phyloP scores from a whole-genome alignment of 306 rosid genomes.

The Trichosanthes cucumerina region DNA sequence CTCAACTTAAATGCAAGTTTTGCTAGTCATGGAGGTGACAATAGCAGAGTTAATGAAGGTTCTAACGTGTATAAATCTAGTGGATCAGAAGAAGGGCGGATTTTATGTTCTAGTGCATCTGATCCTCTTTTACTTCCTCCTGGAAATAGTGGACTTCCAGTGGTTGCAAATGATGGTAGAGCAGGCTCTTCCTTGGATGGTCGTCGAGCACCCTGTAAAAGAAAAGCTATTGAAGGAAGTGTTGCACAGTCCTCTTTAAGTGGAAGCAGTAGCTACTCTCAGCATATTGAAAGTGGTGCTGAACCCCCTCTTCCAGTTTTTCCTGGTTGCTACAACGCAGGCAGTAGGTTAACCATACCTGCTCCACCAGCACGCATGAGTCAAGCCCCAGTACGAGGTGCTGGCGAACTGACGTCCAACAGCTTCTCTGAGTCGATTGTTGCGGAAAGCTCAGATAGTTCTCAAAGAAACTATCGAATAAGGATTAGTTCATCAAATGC shows the following conservation, averaged over 20 bases:
- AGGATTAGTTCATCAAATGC: constrained; percentile 57
- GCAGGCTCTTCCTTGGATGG: constrained; percentile 59
- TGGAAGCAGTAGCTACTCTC: constrained; percentile 69
- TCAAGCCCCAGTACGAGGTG: constrained; percentile 38
- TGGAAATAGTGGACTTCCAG: constrained; percentile 31
- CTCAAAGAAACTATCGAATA: constrained; percentile 61
- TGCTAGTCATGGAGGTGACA: constrained; percentile 27
- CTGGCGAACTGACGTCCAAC: constrained; percentile 40
- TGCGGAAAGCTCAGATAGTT: constrained; percentile 36
- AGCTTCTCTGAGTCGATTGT: constrained; percentile 35
- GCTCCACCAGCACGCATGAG: constrained; percentile 42
- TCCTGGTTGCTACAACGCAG: constrained; percentile 37
- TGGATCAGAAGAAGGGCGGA: constrained; percentile 41
- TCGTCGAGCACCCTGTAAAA: constrained; percentile 62
- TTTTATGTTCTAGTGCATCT: constrained; percentile 32
- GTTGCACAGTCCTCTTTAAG: constrained; percentile 55
- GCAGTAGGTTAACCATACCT: constrained; percentile 32
- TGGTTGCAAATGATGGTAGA: constrained; percentile 48
- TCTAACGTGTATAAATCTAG: constrained; percentile 44
- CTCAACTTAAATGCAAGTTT: constrained; percentile 57
- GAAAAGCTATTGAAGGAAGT: constrained; percentile 69
- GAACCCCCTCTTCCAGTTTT: constrained; percentile 9
- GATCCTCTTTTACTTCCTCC: constrained; percentile 53
- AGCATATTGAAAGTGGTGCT: constrained; percentile 41
- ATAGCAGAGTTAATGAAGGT: constrained; percentile 34